phyloP scores from a whole-genome alignment of 2,329 filamentous ascomycete species.

The Calonectria pseudoreteaudii region DNA sequence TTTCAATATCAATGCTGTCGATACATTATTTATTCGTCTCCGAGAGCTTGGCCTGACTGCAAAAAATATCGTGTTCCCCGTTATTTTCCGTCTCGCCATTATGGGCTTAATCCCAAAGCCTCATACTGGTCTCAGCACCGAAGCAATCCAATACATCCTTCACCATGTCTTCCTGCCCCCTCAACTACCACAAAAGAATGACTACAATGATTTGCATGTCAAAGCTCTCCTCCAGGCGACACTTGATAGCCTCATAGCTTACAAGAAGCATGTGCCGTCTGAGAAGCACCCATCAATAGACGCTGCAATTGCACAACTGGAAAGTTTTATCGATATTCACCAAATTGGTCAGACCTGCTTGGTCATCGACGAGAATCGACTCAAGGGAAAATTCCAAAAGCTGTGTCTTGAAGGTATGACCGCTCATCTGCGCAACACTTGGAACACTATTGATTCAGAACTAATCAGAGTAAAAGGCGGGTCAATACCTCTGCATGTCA shows the following conservation, averaged over 20 bases:
- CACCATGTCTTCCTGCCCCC: not conserved
- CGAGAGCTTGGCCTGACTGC: not conserved
- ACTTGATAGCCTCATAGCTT: not conserved
- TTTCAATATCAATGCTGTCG: too few species aligned
- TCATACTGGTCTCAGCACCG: not conserved
- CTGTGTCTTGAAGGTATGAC: not conserved
- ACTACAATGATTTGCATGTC: not conserved
- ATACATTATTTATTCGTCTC: too few species aligned
- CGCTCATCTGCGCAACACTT: not conserved
- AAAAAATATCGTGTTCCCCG: not conserved
- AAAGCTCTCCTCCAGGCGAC: not conserved
- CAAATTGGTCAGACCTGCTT: not conserved
- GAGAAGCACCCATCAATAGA: not conserved
- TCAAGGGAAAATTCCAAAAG: not conserved
- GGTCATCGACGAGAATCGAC: not conserved
- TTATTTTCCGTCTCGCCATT: not conserved
- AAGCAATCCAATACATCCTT: not conserved
- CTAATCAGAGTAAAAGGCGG: not conserved
- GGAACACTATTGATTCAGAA: not conserved
- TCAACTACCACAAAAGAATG: not conserved
- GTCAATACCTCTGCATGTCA: not conserved
- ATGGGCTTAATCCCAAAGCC: not conserved
- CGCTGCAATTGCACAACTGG: not conserved
- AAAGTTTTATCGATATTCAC: not conserved
- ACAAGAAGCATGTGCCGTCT: not conserved